Base-by-base conservation (phyloP, 78 protist genomes). In the Paratrimastix pyriformis region DNA sequence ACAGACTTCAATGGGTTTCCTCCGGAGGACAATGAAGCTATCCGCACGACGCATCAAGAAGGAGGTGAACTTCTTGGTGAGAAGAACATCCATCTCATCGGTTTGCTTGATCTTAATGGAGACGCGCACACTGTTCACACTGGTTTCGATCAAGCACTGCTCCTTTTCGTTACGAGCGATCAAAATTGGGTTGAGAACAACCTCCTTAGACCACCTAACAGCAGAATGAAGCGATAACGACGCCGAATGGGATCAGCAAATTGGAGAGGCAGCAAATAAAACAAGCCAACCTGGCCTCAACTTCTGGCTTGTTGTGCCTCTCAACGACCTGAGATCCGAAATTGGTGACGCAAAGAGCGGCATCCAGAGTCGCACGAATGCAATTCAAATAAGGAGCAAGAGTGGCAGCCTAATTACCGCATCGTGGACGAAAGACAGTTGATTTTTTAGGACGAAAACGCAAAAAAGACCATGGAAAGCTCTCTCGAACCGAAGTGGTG, bases 301-400 rank as follows among this genome's bases (percentile, higher is more conserved):
- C 91, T 70, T 96, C 99, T 2, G 99, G 99, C 65, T 91, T 92
- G 92, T 96, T 97, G 87, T 97, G 98, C 32, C 99, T 83, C 86
- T 97, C 99, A 29, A 96, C 97, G 5, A 87, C 79, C 70, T 92
- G 97, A 0, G 95, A 88, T 6, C 91, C 86, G 70, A 94, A 94
- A 84, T 93, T 93, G 42, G 72, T 55, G 9, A 96, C 64, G 86
- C 98, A 93, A 50, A 96, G 60, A 29, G 98, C 94, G 3, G 99
- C 97, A 38, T 82, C 45, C 65, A 96, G 85, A 7, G 98, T 86
- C 18, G 46, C 6, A 43, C 90, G 75, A 69, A 96, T 88, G 57
- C 89, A 79, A 42, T 85, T 80, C 32, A 87, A 77, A 76, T 95
- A 95, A 42, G 98, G 98, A 40, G 70, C 32, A 55, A 84, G 85